Evolutionary conservation across 2,329 filamentous ascomycete genomes (phyloP).

Genomic region (Fusarium domesticum): DNA sequence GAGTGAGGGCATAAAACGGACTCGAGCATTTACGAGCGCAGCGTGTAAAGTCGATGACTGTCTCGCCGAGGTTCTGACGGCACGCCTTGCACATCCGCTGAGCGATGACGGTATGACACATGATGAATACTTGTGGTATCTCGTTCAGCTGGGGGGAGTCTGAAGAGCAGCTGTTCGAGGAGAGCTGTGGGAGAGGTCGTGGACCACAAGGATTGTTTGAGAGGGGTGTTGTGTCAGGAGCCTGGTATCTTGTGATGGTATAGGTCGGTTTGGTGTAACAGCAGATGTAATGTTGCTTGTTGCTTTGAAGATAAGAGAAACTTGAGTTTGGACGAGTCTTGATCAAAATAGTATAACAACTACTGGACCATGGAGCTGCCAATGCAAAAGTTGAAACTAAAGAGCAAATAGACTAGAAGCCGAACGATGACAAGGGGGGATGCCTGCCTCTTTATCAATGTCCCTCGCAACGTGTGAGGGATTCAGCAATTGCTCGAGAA

Average conservation of each 20-base stretch:
- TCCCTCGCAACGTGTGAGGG: neutral
- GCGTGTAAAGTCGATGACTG: conserved; percentile 29
- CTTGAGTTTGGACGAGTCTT: too few relatives aligned
- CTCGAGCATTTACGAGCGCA: conserved; percentile 32
- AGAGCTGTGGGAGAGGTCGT: neutral
- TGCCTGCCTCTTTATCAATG: neutral
- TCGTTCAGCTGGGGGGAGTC: too few relatives aligned
- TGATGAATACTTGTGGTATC: conserved; percentile 13
- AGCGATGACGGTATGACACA: conserved; percentile 32
- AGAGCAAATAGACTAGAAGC: neutral
- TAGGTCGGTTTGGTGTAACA: too few relatives aligned
- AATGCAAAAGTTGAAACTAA: too few relatives aligned
- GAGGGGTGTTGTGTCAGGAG: neutral
- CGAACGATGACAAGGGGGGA: neutral
- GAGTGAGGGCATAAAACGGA: conserved; percentile 31
- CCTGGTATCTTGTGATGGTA: too few relatives aligned
- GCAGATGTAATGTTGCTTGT: too few relatives aligned
- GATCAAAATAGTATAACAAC: too few relatives aligned
- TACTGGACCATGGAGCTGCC: too few relatives aligned
- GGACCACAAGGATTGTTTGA: neutral
- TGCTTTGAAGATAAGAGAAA: too few relatives aligned
- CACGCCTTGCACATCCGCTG: conserved; percentile 31
- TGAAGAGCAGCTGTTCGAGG: neutral
- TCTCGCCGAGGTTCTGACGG: conserved; percentile 28
- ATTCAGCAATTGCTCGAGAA: neutral